These are phyloP conservation scores for Copromyces sp. DNA, from an alignment of 495 filamentous ascomycete species.

Conservation along the genomic window DNA sequence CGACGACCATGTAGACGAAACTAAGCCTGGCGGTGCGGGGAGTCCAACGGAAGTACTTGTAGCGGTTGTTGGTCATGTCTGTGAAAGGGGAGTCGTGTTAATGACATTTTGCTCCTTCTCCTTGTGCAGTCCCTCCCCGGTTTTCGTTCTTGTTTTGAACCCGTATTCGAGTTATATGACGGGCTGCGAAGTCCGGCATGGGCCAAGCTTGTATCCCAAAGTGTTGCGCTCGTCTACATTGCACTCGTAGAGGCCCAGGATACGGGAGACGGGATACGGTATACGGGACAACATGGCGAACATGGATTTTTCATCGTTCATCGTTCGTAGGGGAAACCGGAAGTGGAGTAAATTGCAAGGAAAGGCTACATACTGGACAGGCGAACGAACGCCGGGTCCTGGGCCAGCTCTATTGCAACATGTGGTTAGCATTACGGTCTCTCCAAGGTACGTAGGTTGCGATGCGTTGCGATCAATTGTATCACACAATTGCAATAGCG, in stretches of 20 bases:
- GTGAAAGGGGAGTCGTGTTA: background rate
- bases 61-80: slow-evolving; percentile 80
- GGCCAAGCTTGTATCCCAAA: background rate
- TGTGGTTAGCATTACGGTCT: slow-evolving; percentile 15
- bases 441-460: background rate
- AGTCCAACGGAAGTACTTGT: slow-evolving; percentile 94
- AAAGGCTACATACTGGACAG: slow-evolving; percentile 52
- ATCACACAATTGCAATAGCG: slow-evolving; percentile 4
- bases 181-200: background rate
- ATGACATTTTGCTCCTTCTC: background rate
- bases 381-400: slow-evolving; percentile 73
- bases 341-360: slow-evolving; percentile 1
- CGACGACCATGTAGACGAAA: slow-evolving; percentile 58
- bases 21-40: slow-evolving; percentile 67
- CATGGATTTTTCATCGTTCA: background rate
- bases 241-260: background rate
- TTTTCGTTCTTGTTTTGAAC: background rate
- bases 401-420: slow-evolving; percentile 38
- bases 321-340: background rate
- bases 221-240: background rate
- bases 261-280: background rate
- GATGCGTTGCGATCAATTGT: background rate
- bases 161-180: background rate
- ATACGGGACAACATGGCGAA: background rate
- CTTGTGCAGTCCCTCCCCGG: background rate